Conservation (phyloP, 768 basidiomycete genomes). For the Suillus alpinus region DNA sequence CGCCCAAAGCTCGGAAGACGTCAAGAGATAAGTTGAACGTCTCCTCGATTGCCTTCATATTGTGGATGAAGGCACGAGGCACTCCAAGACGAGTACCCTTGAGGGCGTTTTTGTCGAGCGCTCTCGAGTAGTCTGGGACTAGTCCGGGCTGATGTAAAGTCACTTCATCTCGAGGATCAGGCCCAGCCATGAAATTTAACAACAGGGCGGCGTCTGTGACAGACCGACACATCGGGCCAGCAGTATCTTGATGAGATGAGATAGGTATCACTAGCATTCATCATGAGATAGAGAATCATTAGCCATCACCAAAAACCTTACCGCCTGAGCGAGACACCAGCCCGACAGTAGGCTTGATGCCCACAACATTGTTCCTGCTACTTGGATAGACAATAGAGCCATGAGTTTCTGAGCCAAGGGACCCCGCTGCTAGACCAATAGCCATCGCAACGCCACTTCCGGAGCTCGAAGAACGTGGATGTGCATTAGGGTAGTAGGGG, state of each 20-base stretch:
- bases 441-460: constrained; percentile 41
- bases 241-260: constrained; percentile 38
- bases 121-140: constrained; percentile 52
- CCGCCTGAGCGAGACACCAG: constrained; percentile 37
- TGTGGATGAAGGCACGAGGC: constrained; percentile 27
- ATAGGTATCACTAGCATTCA: constrained; percentile 42
- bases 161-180: constrained; percentile 37
- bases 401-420: constrained; percentile 46
- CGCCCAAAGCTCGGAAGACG: constrained; percentile 33
- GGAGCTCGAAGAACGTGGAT: constrained; percentile 40
- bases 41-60: constrained; percentile 21
- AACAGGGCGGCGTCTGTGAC: constrained; percentile 38
- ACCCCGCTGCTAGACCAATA: constrained; percentile 40
- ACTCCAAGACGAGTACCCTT: constrained; percentile 39
- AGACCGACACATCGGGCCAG: constrained; percentile 36
- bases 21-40: constrained; percentile 36
- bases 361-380: constrained; percentile 40
- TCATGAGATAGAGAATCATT: neutral
- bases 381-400: constrained; percentile 47
- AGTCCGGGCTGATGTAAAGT: constrained; percentile 38
- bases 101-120: constrained; percentile 44
- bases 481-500: constrained; percentile 39
- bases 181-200: constrained; percentile 36
- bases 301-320: constrained; percentile 5
- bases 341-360: constrained; percentile 39